Base-by-base conservation (phyloP, 1,284 basidiomycete species). In the Ceratorhiza oryzae-sativae region DNA sequence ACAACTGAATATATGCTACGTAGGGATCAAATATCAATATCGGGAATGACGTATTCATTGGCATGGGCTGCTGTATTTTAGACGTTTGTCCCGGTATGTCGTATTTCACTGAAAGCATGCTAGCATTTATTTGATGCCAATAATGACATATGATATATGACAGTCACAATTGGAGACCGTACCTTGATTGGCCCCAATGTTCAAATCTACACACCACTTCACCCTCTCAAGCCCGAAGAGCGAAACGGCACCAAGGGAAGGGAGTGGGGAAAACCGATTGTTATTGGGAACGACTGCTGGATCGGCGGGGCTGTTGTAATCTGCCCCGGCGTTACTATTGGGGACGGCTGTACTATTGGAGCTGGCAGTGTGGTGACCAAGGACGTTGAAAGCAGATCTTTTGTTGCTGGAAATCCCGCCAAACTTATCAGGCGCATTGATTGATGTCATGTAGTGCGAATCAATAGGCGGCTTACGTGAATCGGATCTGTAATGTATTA, bases 331-430 rank as follows among this genome's bases (percentile, higher is more conserved):
- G 82, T 85, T 0, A 83, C 77, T 1, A 81, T 85, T n/a, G 84
- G 84, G 0, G 72, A 80, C 15, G 84, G 83, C 0, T 75, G 74
- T 3, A 83, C 82, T 1, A 77, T 85, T 6, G 84, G 83, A 0
- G 84, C 84, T 0, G 83, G 83, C 0, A 77, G 76, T 12, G 82
- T 84, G 4, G 83, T 85, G 0, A 84, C 83, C 0, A 82, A 80
- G 75, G 77, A 80, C 75, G 78, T 85, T 1, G 80, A 80, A 4
- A 76, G 78, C 39, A 79, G 82, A 71, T 73, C 71, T 25, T 81
- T 85, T 1, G 84, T 80, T 0, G 82, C 81, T 1, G 84, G 84
- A 0, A 83, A 81, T 63, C 83, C 84, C 1, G 83, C 81, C 0
- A 79, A 77, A 42, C 80, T 84, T 1, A 73, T 85, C 74, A 82